phyloP scores from a whole-genome alignment of 768 basidiomycete genomes.

The Mycena vulgaris region DNA sequence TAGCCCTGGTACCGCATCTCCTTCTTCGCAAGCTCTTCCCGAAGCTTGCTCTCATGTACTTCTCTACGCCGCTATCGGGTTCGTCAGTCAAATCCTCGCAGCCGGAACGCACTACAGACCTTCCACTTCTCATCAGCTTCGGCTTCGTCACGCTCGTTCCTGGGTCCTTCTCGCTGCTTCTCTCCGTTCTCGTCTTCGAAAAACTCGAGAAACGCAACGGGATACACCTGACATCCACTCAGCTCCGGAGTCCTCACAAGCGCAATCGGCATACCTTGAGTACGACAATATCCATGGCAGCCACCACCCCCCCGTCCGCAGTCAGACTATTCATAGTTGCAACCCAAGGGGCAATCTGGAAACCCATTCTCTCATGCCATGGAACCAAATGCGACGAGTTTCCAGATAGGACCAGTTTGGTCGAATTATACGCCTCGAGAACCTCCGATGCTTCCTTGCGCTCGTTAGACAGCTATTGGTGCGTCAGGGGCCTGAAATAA shows the following conservation, averaged over 20 bases:
- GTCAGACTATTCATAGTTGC: constrained; percentile 86
- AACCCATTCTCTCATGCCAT: constrained; percentile 93
- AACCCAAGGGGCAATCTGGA: constrained; percentile 74
- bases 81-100: constrained; percentile 19
- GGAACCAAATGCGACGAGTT: constrained; percentile 90
- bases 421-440: constrained; percentile 82
- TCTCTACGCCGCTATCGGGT: constrained; percentile 70
- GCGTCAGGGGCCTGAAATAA: constrained; percentile 6
- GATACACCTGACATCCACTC: constrained; percentile 66
- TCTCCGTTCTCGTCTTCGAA: constrained; percentile 63
- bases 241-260: constrained; percentile 3
- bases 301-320: constrained; percentile 84
- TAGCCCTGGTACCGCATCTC: constrained; percentile 69
- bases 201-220: constrained; percentile 87
- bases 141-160: constrained; percentile 80
- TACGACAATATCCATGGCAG: constrained; percentile 82
- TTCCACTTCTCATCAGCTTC: constrained; percentile 76
- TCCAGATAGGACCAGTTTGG: constrained; percentile 77
- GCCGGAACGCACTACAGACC: constrained; percentile 57
- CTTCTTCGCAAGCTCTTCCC: constrained; percentile 70
- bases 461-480: constrained; percentile 73
- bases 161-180: constrained; percentile 70
- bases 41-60: constrained; percentile 70
- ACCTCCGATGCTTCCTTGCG: constrained; percentile 86
- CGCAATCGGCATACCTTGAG: constrained; percentile 62